Evolutionary conservation across 345 rosid species (phyloP).

Genomic region (Turritis glabra): DNA sequence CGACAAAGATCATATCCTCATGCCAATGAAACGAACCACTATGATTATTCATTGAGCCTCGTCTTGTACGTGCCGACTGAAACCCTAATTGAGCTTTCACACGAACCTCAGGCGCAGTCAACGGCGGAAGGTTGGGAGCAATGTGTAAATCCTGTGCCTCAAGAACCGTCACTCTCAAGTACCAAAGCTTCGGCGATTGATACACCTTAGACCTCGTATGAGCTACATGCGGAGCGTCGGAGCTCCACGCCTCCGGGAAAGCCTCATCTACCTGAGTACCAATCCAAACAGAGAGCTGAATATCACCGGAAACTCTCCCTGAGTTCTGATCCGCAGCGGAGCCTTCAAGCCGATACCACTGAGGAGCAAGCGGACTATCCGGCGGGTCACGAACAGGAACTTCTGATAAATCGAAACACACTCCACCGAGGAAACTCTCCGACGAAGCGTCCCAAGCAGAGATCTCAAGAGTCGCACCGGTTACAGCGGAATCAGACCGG

Average conservation of each 20-base stretch:
- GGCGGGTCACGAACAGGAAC: slow-evolving; percentile 86
- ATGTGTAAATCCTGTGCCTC: slow-evolving; percentile 91
- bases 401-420: slow-evolving; percentile 83
- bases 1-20: slow-evolving; percentile 87
- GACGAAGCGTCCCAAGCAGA: slow-evolving; percentile 78
- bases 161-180: slow-evolving; percentile 74
- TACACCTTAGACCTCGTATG: slow-evolving; percentile 93
- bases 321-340: slow-evolving; percentile 46
- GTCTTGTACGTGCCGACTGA: slow-evolving; percentile 76
- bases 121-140: slow-evolving; percentile 74
- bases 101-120: slow-evolving; percentile 83
- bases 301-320: slow-evolving; percentile 65
- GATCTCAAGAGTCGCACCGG: slow-evolving; percentile 67
- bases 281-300: slow-evolving; percentile 93
- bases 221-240: slow-evolving; percentile 82
- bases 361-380: slow-evolving; percentile 90
- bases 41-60: slow-evolving; percentile 76
- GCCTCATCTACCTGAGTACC: slow-evolving; percentile 96
- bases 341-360: slow-evolving; percentile 84
- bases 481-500: slow-evolving; percentile 48
- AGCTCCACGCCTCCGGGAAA: slow-evolving; percentile 89
- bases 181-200: slow-evolving; percentile 96
- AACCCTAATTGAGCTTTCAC: slow-evolving; percentile 79
- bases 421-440: slow-evolving; percentile 85
- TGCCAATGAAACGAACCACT: slow-evolving; percentile 80